phyloP scores from a whole-genome alignment of 495 filamentous ascomycete genomes.

The Neurospora sp. region DNA sequence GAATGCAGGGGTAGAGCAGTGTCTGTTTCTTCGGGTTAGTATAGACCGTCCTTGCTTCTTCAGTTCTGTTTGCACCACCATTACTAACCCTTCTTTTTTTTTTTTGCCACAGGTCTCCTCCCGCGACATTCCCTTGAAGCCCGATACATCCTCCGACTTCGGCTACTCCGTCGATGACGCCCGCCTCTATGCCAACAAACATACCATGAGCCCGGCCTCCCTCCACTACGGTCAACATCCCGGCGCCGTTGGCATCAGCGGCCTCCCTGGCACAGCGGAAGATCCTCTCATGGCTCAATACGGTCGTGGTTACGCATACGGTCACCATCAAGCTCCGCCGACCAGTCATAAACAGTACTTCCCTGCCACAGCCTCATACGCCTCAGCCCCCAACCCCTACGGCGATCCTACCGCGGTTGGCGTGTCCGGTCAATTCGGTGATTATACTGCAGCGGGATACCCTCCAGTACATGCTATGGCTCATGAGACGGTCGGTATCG shows the following conservation, averaged over 20 bases:
- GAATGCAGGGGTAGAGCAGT: slow-evolving; percentile 55
- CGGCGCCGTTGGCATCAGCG: not conserved
- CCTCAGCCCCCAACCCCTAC: not conserved
- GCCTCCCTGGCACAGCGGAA: not conserved
- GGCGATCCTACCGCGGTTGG: not conserved
- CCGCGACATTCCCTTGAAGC: slow-evolving; percentile 33
- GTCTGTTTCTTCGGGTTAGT: slow-evolving; percentile 67
- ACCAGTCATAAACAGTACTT: not conserved
- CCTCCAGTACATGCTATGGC: slow-evolving; percentile 13
- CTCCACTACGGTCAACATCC: not conserved
- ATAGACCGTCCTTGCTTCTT: slow-evolving; percentile 13
- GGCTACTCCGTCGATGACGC: slow-evolving; percentile 31
- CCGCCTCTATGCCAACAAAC: slow-evolving; percentile 27
- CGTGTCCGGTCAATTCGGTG: not conserved
- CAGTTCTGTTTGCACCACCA: not conserved
- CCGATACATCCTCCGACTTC: slow-evolving; percentile 23
- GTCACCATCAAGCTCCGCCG: not conserved
- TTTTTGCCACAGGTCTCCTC: slow-evolving; percentile 37
- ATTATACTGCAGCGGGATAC: not conserved
- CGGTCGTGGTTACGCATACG: not conserved
- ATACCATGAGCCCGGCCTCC: not conserved
- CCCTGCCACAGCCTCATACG: not conserved
- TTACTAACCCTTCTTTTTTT: slow-evolving; percentile 11
- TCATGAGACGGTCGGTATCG: slow-evolving; percentile 21
- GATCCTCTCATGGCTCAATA: not conserved